A percentile compares a stretch with the other conserved stretches of the same genome.
phyloP scores from a whole-genome alignment of 1,284 basidiomycete species.

The Trichosporon sp. region DNA sequence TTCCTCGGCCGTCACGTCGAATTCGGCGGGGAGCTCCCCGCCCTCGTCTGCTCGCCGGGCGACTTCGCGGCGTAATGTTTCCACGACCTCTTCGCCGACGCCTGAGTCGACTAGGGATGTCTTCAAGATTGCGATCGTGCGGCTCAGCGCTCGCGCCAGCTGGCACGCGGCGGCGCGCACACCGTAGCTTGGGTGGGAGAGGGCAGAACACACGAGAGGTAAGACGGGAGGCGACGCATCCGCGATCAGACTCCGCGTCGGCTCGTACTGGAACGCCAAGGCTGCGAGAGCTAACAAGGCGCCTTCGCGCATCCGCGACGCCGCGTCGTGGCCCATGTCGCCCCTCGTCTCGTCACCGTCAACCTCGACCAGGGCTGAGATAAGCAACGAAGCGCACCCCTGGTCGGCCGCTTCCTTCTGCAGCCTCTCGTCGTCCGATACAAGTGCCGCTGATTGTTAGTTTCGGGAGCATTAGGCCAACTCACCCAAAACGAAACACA shows the following conservation, averaged over 20 bases:
- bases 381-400: slow-evolving; percentile 39
- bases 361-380: slow-evolving; percentile 35
- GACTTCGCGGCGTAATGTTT: slow-evolving; percentile 60
- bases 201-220: slow-evolving; percentile 62
- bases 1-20: slow-evolving; percentile 32
- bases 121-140: slow-evolving; percentile 73
- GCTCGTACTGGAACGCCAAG: slow-evolving; percentile 69
- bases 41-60: slow-evolving; percentile 20
- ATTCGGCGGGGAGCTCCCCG: slow-evolving; percentile 25
- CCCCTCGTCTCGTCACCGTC: slow-evolving; percentile 65
- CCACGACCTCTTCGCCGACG: slow-evolving; percentile 69
- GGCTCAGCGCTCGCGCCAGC: slow-evolving; percentile 74
- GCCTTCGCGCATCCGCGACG: slow-evolving; percentile 59
- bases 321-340: slow-evolving; percentile 52
- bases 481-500: slow-evolving; percentile 72
- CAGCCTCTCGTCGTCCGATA: slow-evolving; percentile 68
- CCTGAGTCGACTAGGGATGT: slow-evolving; percentile 82
- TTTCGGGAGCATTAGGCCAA: neutral
- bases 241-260: slow-evolving; percentile 68
- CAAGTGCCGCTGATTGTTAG: slow-evolving; percentile 64
- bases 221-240: slow-evolving; percentile 61
- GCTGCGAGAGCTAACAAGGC: slow-evolving; percentile 70
- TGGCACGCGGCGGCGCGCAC: slow-evolving; percentile 83
- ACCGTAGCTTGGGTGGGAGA: slow-evolving; percentile 67
- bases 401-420: slow-evolving; percentile 58